These are phyloP conservation scores for Euphorbia peplus DNA, from an alignment of 345 rosid species.

Conservation along the genomic window DNA sequence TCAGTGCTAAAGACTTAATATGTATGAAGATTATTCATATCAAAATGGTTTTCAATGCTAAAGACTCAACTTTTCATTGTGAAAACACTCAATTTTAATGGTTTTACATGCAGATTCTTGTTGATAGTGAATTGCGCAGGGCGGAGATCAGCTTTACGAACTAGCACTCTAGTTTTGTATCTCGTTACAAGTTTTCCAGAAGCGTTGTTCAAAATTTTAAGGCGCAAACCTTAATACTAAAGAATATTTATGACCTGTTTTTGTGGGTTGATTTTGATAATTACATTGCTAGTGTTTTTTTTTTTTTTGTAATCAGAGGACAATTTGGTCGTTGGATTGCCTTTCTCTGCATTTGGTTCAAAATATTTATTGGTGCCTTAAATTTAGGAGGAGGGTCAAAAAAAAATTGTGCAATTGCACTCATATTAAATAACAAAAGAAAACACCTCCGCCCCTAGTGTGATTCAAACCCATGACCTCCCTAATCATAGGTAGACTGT, in stretches of 20 bases:
- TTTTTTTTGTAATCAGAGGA: no score
- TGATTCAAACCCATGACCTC: no score
- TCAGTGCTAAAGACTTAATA: no score
- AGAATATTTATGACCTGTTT: not conserved
- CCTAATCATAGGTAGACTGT: no score
- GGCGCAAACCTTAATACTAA: conserved; percentile 23
- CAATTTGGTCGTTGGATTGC: conserved; percentile 52
- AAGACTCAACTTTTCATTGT: not conserved
- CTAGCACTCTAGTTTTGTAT: conserved; percentile 40
- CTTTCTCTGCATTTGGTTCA: conserved; percentile 37
- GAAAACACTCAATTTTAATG: no score
- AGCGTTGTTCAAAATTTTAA: conserved; percentile 39
- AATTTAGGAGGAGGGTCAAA: no score
- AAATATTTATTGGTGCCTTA: conserved; percentile 41
- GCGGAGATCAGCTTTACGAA: conserved; percentile 30
- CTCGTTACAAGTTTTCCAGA: conserved; percentile 43
- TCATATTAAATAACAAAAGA: no score
- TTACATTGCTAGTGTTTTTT: not conserved
- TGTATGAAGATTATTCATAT: not conserved
- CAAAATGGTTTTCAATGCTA: not conserved
- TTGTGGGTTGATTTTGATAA: not conserved
- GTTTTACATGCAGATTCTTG: conserved; percentile 35
- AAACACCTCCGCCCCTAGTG: no score
- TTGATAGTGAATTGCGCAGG: conserved; percentile 44
- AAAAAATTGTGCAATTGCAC: no score